These are phyloP conservation scores for Pugionium cornutum DNA, from an alignment of 345 rosid species.

Conservation along the genomic window DNA sequence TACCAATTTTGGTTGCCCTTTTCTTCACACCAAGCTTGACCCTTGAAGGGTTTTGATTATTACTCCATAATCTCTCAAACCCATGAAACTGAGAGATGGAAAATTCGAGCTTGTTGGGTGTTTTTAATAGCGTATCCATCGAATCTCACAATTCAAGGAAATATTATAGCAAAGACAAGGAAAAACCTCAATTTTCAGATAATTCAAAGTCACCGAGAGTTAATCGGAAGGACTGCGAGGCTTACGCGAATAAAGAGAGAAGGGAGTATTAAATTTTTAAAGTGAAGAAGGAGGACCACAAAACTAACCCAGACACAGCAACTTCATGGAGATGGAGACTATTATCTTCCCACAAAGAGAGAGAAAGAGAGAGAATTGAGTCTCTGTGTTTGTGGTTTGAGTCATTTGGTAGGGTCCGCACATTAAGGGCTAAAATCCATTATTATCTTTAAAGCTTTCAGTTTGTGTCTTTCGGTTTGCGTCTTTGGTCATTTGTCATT, in stretches of 20 bases:
- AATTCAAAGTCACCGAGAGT: not conserved
- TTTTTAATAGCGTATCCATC: slow-evolving; percentile 81
- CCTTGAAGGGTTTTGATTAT: slow-evolving; percentile 44
- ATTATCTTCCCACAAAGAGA: slow-evolving; percentile 5
- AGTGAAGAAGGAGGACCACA: slow-evolving; percentile 16
- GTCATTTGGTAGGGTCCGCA: slow-evolving; percentile 21
- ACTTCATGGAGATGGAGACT: slow-evolving; percentile 43
- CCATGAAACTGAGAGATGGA: slow-evolving; percentile 58
- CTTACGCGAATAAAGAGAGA: not conserved
- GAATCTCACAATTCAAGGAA: slow-evolving; percentile 25
- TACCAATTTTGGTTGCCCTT: slow-evolving; percentile 35
- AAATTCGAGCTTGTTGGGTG: slow-evolving; percentile 69
- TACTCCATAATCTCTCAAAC: slow-evolving; percentile 47
- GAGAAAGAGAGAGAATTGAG: slow-evolving; percentile 20
- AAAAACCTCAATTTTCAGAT: slow-evolving; percentile 9
- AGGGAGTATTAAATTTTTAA: not conserved
- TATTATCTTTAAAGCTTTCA: slow-evolving; percentile 8
- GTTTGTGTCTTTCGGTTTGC: not conserved
- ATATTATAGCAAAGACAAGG: not conserved
- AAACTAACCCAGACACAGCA: slow-evolving; percentile 35
- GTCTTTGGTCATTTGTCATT: not conserved
- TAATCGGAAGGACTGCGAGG: slow-evolving; percentile 4
- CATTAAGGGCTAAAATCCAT: slow-evolving; percentile 19
- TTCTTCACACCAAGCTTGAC: slow-evolving; percentile 54
- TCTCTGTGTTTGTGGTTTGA: slow-evolving; percentile 36